Evolutionary conservation across 148 eudicot species (phyloP).

Genomic region (Mesembryanthemum crystallinum): DNA sequence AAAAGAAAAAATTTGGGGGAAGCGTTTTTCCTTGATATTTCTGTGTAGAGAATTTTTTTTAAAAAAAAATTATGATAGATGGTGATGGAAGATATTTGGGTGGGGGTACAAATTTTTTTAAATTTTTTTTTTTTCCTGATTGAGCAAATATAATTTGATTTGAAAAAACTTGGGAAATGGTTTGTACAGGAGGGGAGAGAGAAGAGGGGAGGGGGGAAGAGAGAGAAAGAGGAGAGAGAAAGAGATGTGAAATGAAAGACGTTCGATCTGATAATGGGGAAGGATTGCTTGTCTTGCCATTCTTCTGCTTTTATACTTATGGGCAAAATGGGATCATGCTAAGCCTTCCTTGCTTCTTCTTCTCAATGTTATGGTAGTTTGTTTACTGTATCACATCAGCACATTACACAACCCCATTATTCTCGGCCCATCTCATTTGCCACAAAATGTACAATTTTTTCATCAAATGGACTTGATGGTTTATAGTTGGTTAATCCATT

Average conservation of each 20-base stretch:
- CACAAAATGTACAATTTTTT: no score
- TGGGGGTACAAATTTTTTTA: no score
- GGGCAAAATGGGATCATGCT: constrained; percentile 28
- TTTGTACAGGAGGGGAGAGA: constrained; percentile 3
- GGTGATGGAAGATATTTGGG: not conserved
- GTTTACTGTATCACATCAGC: no score
- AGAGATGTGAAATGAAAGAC: constrained; percentile 23
- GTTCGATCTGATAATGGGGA: constrained; percentile 23
- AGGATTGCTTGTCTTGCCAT: constrained; percentile 24
- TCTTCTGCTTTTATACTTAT: constrained; percentile 34
- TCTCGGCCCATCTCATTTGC: no score
- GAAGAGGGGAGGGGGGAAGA: not conserved
- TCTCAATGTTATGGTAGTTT: no score
- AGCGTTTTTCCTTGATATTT: not conserved
- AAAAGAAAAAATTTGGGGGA: not conserved
- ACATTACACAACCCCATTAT: no score
- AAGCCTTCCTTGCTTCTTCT: no score
- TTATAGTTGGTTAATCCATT: no score
- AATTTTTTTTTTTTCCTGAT: not conserved
- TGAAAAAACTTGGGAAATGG: constrained; percentile 15
- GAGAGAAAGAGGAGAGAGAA: constrained; percentile 4
- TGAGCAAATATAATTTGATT: not conserved
- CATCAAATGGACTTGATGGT: no score
- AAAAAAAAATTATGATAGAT: not conserved
- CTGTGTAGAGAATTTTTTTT: not conserved